These are phyloP conservation scores for Backusella tuberculispora DNA, from an alignment of 192 early-diverging fungal genomes.

Conservation along the genomic window DNA sequence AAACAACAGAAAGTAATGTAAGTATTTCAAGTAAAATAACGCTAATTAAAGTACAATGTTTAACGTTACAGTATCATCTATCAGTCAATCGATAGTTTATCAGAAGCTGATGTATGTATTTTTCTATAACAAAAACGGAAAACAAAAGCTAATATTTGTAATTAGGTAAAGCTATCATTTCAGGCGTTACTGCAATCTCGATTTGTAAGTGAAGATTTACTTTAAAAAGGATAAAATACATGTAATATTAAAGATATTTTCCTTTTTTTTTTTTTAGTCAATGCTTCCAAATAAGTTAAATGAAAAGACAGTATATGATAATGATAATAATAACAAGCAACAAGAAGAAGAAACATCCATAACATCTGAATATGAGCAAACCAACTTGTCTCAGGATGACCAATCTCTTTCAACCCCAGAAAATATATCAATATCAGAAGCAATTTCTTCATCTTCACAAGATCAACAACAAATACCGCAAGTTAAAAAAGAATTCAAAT, in stretches of 20 bases:
- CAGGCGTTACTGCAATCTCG: background rate
- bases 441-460: background rate
- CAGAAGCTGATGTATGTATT: background rate
- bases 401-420: background rate
- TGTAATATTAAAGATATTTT: too few species aligned
- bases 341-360: background rate
- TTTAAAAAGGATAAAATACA: too few species aligned
- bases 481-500: background rate
- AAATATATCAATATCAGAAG: slow-evolving; percentile 11
- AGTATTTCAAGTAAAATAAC: background rate
- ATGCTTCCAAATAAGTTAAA: background rate
- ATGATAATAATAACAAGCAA: background rate
- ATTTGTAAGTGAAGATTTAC: background rate
- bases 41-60: background rate
- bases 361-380: background rate
- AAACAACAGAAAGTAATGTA: background rate
- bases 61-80: background rate
- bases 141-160: background rate
- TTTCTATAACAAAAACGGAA: background rate
- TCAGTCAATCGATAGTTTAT: background rate
- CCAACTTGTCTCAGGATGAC: background rate
- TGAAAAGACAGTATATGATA: background rate
- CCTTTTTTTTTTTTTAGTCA: background rate
- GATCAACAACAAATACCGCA: background rate
- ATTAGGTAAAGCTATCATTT: background rate